Evolutionary conservation across 2,329 filamentous ascomycete genomes (phyloP), one percentile per base, ranked within the genome.

Genomic region (Pseudogymnoascus sp.): DNA sequence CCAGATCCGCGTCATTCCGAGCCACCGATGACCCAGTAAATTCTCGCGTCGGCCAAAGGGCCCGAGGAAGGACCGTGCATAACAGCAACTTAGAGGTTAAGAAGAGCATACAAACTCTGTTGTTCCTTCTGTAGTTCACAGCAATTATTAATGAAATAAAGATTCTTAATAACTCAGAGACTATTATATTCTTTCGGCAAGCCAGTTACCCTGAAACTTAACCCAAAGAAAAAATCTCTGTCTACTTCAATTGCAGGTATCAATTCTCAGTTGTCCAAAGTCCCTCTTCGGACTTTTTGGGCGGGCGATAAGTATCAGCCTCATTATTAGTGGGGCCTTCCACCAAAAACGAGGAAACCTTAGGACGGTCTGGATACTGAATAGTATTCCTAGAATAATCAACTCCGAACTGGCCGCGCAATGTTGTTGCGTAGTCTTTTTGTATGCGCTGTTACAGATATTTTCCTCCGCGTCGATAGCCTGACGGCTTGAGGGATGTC

Each of bases 341-440:
- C 49, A 21, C 49, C 49, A 21, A 33, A 55, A 55, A 55, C 49
- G 16, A 55, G 49, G 49, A 35, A 55, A 55, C 49, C 49, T 33
- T 33, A 55, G 16, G 29, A 55, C 49, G 8, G 16, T 55, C 49
- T 12, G 16, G 49, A 55, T 33, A 33, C 49, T 35, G 49, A 55
- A 55, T 55, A 19, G 29, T 33, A 55, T 55, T 35, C 49, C 16
- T 5, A 55, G 29, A 55, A 55, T 55, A 55, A 55, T 55, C 49
- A 55, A 55, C 49, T 35, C 49, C 49, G 26, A 55, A 55, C 49
- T 55, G 29, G 49, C 49, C 49, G 49, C 49, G 49, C 49, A 55
- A 55, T 55, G 49, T 55, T 12, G 49, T 55, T 55, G 49, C 29
- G 49, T 55, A 55, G 49, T 55, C 49, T 55, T 55, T 21, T 55